Base-by-base conservation (phyloP, 164 flowering plant genomes). In the Nelumbo lutea region DNA sequence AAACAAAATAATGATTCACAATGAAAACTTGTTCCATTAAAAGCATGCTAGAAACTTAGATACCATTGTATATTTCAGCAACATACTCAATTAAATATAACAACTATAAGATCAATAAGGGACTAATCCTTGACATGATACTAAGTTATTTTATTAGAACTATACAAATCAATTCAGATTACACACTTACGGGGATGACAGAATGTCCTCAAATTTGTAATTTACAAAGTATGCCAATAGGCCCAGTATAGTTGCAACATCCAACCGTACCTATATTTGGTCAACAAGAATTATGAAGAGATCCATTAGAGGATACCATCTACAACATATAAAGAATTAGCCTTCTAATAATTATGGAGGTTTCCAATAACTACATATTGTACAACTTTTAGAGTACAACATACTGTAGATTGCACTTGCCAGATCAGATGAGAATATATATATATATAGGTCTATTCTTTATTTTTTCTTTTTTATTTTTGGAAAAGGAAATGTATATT, bases 141-240 rank as follows among this genome's bases (percentile, higher is more conserved):
- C 15, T 27, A 57, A 7, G 10, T 3, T 2, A 9, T 8, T 59
- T n/a, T 58, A 52, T 5, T 27, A 50, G 39, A 46, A n/a, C 13
- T 11, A 41, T 68, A 42, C 40, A 64, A 52, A 39, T 44, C 40
- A 52, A 63, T 59, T 44, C 7, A 9, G 5, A 58, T 10, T 42
- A 62, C 14, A 65, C 48, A 83, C 91, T 56, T 87, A 94, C 98
- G 97, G 98, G 58, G 97, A 94, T 61, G 88, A 83, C 67, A 69
- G 70, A 61, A 94, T 85, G 77, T 90, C 74, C 85, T 87, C 97
- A 77, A 94, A 91, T 79, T 85, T 95, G 86, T 95, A 89, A 76
- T 92, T 95, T 45, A 95, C 85, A 79, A 90, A 70, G 83, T 75
- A 95, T 61, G 98, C 98, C 73, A 82, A 74, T 64, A 95, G 95